Percentiles rank a stretch among this genome's conserved stretches.
Evolutionary conservation across 129 eudicot genomes (phyloP).

Genomic region (Gnaphalium uliginosum): DNA sequence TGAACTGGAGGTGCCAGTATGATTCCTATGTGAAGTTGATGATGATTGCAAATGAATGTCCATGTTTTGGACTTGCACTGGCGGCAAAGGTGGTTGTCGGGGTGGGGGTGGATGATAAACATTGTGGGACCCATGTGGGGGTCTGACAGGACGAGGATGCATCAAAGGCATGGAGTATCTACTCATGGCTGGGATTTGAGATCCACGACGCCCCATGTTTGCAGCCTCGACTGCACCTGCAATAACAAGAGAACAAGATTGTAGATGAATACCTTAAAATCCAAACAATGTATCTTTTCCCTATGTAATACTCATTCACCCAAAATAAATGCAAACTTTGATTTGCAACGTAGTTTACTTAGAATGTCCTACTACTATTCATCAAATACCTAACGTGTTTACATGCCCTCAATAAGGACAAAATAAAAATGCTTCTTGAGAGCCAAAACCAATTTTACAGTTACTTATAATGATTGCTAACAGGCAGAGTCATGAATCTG

Average conservation of each 20-base stretch:
- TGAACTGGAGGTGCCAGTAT: conserved; percentile 32
- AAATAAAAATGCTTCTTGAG: conserved; percentile 4
- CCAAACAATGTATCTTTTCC: neutral
- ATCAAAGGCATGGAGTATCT: conserved; percentile 48
- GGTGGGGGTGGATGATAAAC: conserved; percentile 50
- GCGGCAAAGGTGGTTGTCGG: conserved; percentile 46
- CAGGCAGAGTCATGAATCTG: neutral
- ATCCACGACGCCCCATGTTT: conserved; percentile 49
- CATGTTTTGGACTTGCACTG: conserved; percentile 49
- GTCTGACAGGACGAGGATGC: conserved; percentile 41
- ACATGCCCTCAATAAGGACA: neutral
- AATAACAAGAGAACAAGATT: conserved; percentile 13
- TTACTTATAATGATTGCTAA: too few species aligned
- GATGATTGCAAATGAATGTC: conserved; percentile 48
- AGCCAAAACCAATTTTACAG: neutral
- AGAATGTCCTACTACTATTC: neutral
- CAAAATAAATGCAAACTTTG: neutral
- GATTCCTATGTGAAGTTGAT: conserved; percentile 45
- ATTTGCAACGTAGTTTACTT: neutral
- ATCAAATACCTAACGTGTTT: conserved; percentile 4
- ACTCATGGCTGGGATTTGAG: conserved; percentile 49
- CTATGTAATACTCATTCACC: neutral
- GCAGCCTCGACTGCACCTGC: conserved; percentile 49
- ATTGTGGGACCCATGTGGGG: conserved; percentile 57
- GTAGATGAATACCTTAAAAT: neutral